Percentiles rank a stretch among this genome's conserved stretches.
Conservation (phyloP, 495 filamentous ascomycete genomes). For the Apiosordaria backusii region DNA sequence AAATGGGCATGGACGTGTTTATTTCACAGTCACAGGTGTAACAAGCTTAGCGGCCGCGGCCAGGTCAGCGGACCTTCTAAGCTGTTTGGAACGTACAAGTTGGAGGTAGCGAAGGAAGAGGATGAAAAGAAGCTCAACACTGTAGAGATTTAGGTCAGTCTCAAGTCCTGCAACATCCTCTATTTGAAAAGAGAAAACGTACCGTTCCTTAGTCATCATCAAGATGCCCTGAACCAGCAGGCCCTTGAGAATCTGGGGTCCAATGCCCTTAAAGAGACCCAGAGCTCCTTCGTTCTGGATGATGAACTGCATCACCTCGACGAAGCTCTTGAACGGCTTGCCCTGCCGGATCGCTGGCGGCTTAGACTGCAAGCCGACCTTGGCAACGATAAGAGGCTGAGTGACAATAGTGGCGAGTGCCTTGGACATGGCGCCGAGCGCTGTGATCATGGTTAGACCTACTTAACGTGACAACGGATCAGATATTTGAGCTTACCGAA, state of each 20-base stretch:
- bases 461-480: background rate
- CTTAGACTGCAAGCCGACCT: slow-evolving; percentile 91
- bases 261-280: slow-evolving; percentile 94
- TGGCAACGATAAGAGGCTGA: slow-evolving; percentile 96
- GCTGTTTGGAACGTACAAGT: slow-evolving; percentile 64
- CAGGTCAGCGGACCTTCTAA: slow-evolving; percentile 61
- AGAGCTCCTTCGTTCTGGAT: slow-evolving; percentile 77
- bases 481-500: slow-evolving; percentile 62
- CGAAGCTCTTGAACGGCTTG: slow-evolving; percentile 91
- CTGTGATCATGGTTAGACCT: slow-evolving; percentile 39
- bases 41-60: slow-evolving; percentile 50
- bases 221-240: slow-evolving; percentile 89
- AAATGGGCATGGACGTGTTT: slow-evolving; percentile 9
- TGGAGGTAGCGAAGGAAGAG: slow-evolving; percentile 78
- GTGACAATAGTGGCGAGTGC: slow-evolving; percentile 86
- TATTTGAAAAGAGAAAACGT: slow-evolving; percentile 33
- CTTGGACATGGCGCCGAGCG: slow-evolving; percentile 92
- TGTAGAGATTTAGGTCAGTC: slow-evolving; percentile 37
- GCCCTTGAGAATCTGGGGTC: slow-evolving; percentile 89
- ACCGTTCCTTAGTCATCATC: slow-evolving; percentile 99
- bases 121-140: slow-evolving; percentile 87
- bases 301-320: slow-evolving; percentile 93
- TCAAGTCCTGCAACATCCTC: background rate
- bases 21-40: slow-evolving; percentile 47
- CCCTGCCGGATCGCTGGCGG: slow-evolving; percentile 80